Base-by-base conservation (phyloP, 2,329 filamentous ascomycete genomes). In the Scytalidium sp. region DNA sequence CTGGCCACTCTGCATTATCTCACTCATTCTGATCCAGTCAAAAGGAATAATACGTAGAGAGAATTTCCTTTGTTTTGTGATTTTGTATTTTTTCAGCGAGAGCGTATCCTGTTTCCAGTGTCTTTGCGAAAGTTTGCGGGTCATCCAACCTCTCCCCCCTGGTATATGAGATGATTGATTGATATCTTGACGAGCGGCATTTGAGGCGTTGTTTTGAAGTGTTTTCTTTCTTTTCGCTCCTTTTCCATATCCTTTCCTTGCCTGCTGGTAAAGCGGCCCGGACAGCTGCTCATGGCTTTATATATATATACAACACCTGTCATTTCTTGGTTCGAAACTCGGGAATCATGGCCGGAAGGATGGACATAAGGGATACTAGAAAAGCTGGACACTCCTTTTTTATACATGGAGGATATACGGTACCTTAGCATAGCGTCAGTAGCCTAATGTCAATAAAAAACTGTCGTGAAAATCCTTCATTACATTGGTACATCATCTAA, bases 201-300 rank as follows among this genome's bases (percentile, higher is more conserved):
- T 50, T 54, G 40, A 54, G 51, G 50, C 2, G 49, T 52, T 54
- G 42, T 40, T 44, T 19, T 22, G 17, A 52, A 15, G 13, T 13
- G 56, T 40, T 51, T 57, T 52, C 50, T 51, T 53, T 41, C 50
- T 50, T 54, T 57, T 41, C 41, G 54, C 41, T 59, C 53, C 46
- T 47, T 47, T 47, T n/a, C 46, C 21, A n/a, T 52, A 43, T 50
- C 32, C 32, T 15, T 36, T 36, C 32, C 5, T 36, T 54, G 46
- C 54, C 49, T 49, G 48, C 48, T 54, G 52, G 56, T 48, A 52
- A 62, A 64, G 59, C 58, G 54, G 59, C 50, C 58, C 56, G 60
- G 50, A 49, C 52, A 61, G 58, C 52, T 50, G 47, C 45, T 46
- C 22, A 19, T 29, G 25, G 32, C 36, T 49, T 29, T 19, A 11